phyloP scores from a whole-genome alignment of 108 stramenopile genomes.

The Cyclotella cryptica region DNA sequence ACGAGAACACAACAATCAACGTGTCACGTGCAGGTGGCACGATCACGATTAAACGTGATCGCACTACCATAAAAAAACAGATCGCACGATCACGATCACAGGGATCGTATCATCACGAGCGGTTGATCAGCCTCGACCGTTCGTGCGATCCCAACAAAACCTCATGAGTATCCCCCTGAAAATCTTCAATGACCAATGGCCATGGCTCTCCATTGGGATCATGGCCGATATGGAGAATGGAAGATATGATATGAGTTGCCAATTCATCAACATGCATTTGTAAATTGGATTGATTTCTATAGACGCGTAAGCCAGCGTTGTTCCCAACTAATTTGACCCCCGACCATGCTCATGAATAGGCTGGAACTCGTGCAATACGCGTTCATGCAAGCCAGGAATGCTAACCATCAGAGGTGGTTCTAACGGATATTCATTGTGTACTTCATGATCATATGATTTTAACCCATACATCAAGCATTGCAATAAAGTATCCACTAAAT shows the following conservation, averaged over 20 bases:
- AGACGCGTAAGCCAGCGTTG: constrained; percentile 60
- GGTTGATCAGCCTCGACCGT: too few relatives aligned
- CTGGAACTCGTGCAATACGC: constrained; percentile 18
- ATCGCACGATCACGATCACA: too few relatives aligned
- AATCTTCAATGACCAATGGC: constrained; percentile 67
- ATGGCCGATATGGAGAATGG: constrained; percentile 64
- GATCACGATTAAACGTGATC: too few relatives aligned
- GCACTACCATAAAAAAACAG: too few relatives aligned
- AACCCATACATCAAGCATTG: constrained; percentile 19
- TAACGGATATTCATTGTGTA: constrained; percentile 11
- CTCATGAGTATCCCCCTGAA: constrained; percentile 55
- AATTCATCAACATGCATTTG: constrained; percentile 71
- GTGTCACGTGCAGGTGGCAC: too few relatives aligned
- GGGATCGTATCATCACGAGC: too few relatives aligned
- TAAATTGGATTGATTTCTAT: constrained; percentile 57
- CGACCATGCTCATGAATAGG: constrained; percentile 58
- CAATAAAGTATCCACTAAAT: constrained; percentile 55
- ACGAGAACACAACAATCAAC: too few relatives aligned
- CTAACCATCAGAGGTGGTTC: constrained; percentile 19
- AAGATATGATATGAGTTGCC: constrained; percentile 57
- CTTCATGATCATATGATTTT: not conserved
- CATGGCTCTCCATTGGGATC: constrained; percentile 54
- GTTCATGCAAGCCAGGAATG: constrained; percentile 17
- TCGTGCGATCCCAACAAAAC: constrained; percentile 34
- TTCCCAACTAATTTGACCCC: constrained; percentile 37